Evolutionary conservation across 2,329 filamentous ascomycete genomes (phyloP), one percentile per base, ranked within the genome.

Genomic region (Colletotrichum navitas): DNA sequence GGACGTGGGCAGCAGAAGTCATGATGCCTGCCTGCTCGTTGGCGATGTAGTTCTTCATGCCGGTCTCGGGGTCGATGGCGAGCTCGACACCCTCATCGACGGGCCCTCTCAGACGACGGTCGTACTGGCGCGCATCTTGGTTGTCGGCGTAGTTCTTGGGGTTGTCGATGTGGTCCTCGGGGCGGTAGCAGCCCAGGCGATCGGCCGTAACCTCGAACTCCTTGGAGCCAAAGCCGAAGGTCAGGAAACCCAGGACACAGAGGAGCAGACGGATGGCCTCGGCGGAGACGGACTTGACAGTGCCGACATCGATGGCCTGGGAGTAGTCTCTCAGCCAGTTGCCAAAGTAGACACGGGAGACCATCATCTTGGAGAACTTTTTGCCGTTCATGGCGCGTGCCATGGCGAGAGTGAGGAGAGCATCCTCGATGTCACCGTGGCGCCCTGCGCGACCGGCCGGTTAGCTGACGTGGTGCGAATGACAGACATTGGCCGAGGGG

Each of bases 301-400:
- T 97, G 73, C 94, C 95, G 61, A 97, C 93, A 81, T 98, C 95
- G 77, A 97, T 93, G 73, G 94, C 95, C 82, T 98, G 95, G 64
- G 93, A 96, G 83, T 98, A 98, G 82, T 98, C 95, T 71, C 88
- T 90, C 43, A 97, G 89, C 95, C 95, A 97, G 85, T 97, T 98
- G 74, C 95, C 95, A 84, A 98, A 98, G 85, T 98, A 98, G 74
- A 97, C 93, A 73, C 94, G 90, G 74, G 95, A 93, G 74, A 97
- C 93, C 79, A 91, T 92, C 78, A 97, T 89, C 84, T 96, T 96
- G 85, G 89, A 90, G 83, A 97, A 97, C 78, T 95, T 97, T 85
- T 95, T 94, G 76, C 85, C 84, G 75, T 84, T 85, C 73, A 86
- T 81, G 76, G 84, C 84, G 58, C 80, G 83, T 63, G 86, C 86